phyloP scores from a whole-genome alignment of 2,329 filamentous ascomycete species.

The Penicillium sp. region DNA sequence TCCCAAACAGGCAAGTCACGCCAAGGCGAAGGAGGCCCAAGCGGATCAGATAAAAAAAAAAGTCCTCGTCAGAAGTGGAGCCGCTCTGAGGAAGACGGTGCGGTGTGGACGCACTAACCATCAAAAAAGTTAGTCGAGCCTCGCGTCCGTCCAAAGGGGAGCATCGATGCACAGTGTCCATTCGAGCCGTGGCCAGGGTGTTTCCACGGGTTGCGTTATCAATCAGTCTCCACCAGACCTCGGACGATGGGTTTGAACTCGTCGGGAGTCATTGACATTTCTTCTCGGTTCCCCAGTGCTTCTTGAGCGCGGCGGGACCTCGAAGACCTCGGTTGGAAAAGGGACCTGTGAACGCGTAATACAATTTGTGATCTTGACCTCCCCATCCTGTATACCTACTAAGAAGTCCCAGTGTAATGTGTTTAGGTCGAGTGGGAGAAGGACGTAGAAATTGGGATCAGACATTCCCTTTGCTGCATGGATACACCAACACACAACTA shows the following conservation, averaged over 20 bases:
- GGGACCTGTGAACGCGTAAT: too few relatives aligned
- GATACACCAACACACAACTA: too few relatives aligned
- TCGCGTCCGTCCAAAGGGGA: background rate
- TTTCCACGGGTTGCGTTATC: slow-evolving; percentile 17
- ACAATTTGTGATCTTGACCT: too few relatives aligned
- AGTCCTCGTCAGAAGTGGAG: slow-evolving; percentile 9
- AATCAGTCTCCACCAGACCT: slow-evolving; percentile 19
- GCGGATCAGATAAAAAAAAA: slow-evolving; percentile 23
- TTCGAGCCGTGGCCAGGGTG: background rate
- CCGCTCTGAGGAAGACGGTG: background rate
- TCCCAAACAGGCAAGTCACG: too few relatives aligned
- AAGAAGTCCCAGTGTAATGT: too few relatives aligned
- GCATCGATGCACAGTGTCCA: background rate
- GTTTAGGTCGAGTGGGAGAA: too few relatives aligned
- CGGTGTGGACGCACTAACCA: background rate
- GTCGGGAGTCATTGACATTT: background rate
- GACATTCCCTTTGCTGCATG: too few relatives aligned
- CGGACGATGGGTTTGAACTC: background rate
- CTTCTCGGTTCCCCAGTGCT: too few relatives aligned
- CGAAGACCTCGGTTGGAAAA: too few relatives aligned
- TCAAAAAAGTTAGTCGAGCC: background rate
- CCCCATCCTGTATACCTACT: too few relatives aligned
- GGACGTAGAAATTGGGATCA: too few relatives aligned
- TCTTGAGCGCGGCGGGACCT: too few relatives aligned
- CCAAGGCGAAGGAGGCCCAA: background rate